phyloP scores from a whole-genome alignment of 169 alveolate species.

The Toxoplasma gondii region DNA sequence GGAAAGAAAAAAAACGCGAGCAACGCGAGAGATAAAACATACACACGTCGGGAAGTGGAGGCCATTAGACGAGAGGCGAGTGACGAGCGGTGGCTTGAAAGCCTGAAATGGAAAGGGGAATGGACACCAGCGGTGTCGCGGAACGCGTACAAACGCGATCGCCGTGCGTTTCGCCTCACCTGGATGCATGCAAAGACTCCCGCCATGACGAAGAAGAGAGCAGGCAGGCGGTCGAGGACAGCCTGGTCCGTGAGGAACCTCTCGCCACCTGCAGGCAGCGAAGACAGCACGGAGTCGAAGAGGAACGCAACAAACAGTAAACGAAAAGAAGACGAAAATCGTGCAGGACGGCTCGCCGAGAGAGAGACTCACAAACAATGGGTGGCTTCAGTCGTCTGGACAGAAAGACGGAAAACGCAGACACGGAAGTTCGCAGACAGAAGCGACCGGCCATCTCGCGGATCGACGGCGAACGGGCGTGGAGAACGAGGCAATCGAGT shows the following conservation, averaged over 20 bases:
- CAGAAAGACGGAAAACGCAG: no score
- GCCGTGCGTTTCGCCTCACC: background rate
- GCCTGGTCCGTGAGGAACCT: constrained; percentile 49
- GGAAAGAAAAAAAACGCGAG: background rate
- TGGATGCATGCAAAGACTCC: constrained; percentile 60
- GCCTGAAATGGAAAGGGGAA: background rate
- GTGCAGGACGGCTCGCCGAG: background rate
- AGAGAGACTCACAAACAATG: background rate
- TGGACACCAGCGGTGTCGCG: background rate
- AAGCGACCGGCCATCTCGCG: no score
- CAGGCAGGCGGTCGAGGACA: constrained; percentile 65
- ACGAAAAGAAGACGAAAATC: background rate
- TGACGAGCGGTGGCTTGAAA: background rate
- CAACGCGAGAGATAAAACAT: background rate
- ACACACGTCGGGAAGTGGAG: background rate
- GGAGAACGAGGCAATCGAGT: no score
- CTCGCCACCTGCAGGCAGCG: constrained; percentile 56
- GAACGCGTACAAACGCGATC: background rate
- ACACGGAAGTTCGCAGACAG: no score
- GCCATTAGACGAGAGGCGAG: background rate
- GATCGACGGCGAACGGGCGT: no score
- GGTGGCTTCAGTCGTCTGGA: no score
- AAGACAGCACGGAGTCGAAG: background rate
- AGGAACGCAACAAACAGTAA: background rate
- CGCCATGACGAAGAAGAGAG: constrained; percentile 57